Percentiles rank a stretch among this genome's conserved stretches.
Evolutionary conservation across 192 early-diverging fungal genomes (phyloP).

Genomic region (Coemansia sp.): DNA sequence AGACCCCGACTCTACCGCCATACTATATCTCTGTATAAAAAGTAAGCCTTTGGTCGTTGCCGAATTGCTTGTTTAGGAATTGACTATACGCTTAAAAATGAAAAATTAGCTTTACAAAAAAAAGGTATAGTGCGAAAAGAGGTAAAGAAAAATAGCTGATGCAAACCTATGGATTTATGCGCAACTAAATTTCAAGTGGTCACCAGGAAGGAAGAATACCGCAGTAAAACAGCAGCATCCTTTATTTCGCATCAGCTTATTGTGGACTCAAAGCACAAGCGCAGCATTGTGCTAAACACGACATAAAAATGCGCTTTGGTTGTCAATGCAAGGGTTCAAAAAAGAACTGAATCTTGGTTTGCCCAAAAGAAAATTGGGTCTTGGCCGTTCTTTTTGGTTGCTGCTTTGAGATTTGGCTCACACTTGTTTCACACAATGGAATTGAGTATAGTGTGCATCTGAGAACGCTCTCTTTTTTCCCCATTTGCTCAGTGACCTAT

Average conservation of each 20-base stretch:
- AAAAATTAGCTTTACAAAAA: conserved; percentile 4
- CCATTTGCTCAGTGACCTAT: too few relatives aligned
- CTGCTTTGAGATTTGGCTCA: background rate
- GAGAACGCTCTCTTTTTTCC: too few relatives aligned
- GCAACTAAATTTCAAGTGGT: background rate
- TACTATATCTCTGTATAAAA: conserved; percentile 3
- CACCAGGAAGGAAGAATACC: background rate
- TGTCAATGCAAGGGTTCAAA: background rate
- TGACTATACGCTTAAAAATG: background rate
- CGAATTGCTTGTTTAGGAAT: too few relatives aligned
- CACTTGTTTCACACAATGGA: background rate
- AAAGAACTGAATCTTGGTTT: background rate
- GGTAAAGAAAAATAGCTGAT: background rate
- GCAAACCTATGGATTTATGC: background rate
- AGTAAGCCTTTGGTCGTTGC: conserved; percentile 2
- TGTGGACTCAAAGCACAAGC: background rate
- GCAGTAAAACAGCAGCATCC: background rate
- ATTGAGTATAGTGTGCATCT: background rate
- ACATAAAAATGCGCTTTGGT: too few relatives aligned
- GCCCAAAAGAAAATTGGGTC: background rate
- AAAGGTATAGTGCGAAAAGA: conserved; percentile 2
- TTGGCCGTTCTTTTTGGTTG: background rate
- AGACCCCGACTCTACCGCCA: conserved; percentile 3
- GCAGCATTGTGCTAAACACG: too few relatives aligned
- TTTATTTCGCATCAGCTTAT: background rate